These are phyloP conservation scores for Plasmodium inui DNA, from an alignment of 169 alveolate genomes.

Conservation along the genomic window DNA sequence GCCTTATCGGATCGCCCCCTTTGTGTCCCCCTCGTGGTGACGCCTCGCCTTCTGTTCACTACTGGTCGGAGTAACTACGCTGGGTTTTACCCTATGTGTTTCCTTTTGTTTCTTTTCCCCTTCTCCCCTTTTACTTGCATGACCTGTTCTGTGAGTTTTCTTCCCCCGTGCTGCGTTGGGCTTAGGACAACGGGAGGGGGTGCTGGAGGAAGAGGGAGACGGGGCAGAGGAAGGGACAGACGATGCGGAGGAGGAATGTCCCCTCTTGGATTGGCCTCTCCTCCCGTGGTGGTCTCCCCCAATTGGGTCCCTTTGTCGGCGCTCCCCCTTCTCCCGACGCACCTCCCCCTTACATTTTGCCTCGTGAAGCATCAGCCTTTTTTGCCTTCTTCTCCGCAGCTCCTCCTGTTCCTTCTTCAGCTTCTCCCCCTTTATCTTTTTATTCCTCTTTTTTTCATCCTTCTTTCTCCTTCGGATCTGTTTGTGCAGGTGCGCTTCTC, in stretches of 20 bases:
- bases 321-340: neutral
- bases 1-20: too few species aligned
- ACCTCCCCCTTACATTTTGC: neutral
- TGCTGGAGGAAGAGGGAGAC: neutral
- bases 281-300: neutral
- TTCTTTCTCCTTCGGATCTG: conserved; percentile 1
- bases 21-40: too few species aligned
- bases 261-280: neutral
- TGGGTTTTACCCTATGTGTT: too few species aligned
- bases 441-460: conserved; percentile 13
- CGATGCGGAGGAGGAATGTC: neutral
- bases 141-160: neutral
- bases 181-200: neutral
- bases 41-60: neutral
- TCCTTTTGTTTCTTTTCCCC: neutral
- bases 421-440: neutral
- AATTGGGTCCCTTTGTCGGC: neutral
- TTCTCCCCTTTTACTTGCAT: neutral
- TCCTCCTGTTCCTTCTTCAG: conserved; percentile 21
- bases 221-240: neutral
- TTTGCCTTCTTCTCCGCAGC: conserved; percentile 10
- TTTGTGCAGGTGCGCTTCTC: neutral
- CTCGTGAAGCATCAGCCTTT: conserved; percentile 15
- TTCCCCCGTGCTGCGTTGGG: neutral
- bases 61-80: neutral